Evolutionary conservation across 495 filamentous ascomycete species (phyloP), one percentile per base, ranked within the genome.

Genomic region (Talaromyces borbonicus): DNA sequence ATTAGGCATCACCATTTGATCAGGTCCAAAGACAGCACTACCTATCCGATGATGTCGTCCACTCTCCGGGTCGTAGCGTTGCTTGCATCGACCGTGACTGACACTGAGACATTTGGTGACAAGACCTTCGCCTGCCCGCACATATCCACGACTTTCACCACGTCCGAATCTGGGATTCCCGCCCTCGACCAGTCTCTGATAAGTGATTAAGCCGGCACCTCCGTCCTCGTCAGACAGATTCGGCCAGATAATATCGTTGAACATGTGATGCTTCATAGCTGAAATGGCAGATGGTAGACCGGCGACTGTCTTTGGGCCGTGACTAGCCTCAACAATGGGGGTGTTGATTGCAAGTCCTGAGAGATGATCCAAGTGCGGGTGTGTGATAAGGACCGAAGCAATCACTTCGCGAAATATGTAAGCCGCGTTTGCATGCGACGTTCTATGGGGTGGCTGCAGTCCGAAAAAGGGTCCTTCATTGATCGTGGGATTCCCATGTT

Each of bases 211-310:
- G 2, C 93, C 93, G 19, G 88, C 87, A 11, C 93, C 92, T 24
- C 87, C 87, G 59, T 94, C 89, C 66, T 98, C 93, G 62, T 97
- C 89, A 0, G 88, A 92, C 26, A 98, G 68, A 52, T 98, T 98
- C 0, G 92, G 92, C 93, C 93, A 98, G 42, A 98, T 93, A 35
- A 96, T 62, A 56, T 95, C 89, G 65, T 98, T 98, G 69, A 97
- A 98, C 46, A 98, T 84, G 61, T 98, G 89, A 8, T 72, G 77
- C 57, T 95, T 95, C 58, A 98, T 79, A 2, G 90, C 89, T 11
- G 81, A 69, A 33, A 98, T 87, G 26, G 89, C 90, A 14, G 77
- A 81, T 0, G 90, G 88, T 2, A 96, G 65, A 6, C 84, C 92
- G 4, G 89, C 87, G 8, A 98, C 65, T 16, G 81, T 72, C 59